Base-by-base conservation (phyloP, 2,329 filamentous ascomycete species). In the Cladosporium sp. region DNA sequence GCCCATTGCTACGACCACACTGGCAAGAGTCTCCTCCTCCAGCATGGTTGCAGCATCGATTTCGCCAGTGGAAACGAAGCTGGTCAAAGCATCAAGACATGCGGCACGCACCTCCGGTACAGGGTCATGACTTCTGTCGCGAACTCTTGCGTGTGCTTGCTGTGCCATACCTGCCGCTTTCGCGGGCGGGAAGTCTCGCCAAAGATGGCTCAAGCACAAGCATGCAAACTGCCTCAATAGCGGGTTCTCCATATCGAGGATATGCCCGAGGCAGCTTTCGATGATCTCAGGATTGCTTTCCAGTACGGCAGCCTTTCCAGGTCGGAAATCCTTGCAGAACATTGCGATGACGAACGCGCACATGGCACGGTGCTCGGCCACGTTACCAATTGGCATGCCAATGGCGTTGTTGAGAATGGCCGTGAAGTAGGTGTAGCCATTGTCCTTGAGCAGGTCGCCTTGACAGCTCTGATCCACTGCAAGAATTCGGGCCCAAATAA, bases 301-400 rank as follows among this genome's bases (percentile, higher is more conserved):
- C 59, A 96, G 84, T 65, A 91, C 96, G 9, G 95, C 91, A 43
- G 85, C 85, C 67, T 96, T 91, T 2, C 92, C 93, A 55, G 93
- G 88, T 56, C 85, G 86, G 69, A 95, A 95, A 56, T 87, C 87
- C 65, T 93, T 95, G 79, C 93, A 98, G 55, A 98, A 89, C 79
- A 96, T 95, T 20, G 92, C 87, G 36, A 97, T 82, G 54, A 98
- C 95, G 65, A 98, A 98, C 1, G 93, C 91, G 67, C 93, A 97
- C 93, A 98, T 98, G 38, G 93, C 93, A 63, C 94, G 89, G 73
- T 98, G 93, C 70, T 97, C 93, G 59, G 90, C 88, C 49, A 84
- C 84, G 64, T 96, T 94, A 29, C 86, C 83, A 18, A 95, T 86
- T 0, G 90, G 89, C 43, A 97, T 84, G 2, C 82, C 71, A 60